These are phyloP conservation scores for Cotoneaster glaucophyllus DNA, from an alignment of 306 rosid species.

Conservation along the genomic window DNA sequence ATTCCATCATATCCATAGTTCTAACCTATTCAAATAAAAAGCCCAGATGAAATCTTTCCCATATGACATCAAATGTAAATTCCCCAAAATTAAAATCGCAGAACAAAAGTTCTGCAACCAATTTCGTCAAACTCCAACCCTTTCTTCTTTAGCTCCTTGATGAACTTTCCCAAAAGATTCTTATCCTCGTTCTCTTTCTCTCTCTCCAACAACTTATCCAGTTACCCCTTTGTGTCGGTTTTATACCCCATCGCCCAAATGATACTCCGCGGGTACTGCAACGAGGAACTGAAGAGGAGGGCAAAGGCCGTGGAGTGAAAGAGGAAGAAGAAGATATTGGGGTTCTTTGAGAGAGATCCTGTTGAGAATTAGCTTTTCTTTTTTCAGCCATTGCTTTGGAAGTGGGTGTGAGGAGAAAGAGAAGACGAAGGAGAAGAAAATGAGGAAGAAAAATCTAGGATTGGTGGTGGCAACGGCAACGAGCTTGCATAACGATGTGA, in stretches of 20 bases:
- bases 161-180: slow-evolving; percentile 56
- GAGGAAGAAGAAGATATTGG: slow-evolving; percentile 85
- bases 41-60: too few relatives aligned
- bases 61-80: too few relatives aligned
- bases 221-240: slow-evolving; percentile 61
- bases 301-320: slow-evolving; percentile 77
- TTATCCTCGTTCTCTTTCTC: slow-evolving; percentile 93
- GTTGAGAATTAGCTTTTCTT: slow-evolving; percentile 71
- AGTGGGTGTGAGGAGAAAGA: slow-evolving; percentile 16
- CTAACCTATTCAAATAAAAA: too few relatives aligned
- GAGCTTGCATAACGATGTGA: too few relatives aligned
- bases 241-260: slow-evolving; percentile 89
- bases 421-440: too few relatives aligned
- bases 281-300: slow-evolving; percentile 61
- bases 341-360: slow-evolving; percentile 66
- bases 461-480: too few relatives aligned
- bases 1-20: too few relatives aligned
- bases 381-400: slow-evolving; percentile 88
- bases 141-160: slow-evolving; percentile 76
- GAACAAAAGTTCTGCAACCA: too few relatives aligned
- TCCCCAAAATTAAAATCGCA: too few relatives aligned
- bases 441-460: too few relatives aligned
- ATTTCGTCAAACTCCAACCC: slow-evolving; percentile 58
- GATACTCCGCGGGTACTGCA: slow-evolving; percentile 23
- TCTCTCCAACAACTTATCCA: slow-evolving; percentile 67